Base-by-base conservation (phyloP, 1,139 yeast genomes). In the Eremothecium cymbalariae region DNA sequence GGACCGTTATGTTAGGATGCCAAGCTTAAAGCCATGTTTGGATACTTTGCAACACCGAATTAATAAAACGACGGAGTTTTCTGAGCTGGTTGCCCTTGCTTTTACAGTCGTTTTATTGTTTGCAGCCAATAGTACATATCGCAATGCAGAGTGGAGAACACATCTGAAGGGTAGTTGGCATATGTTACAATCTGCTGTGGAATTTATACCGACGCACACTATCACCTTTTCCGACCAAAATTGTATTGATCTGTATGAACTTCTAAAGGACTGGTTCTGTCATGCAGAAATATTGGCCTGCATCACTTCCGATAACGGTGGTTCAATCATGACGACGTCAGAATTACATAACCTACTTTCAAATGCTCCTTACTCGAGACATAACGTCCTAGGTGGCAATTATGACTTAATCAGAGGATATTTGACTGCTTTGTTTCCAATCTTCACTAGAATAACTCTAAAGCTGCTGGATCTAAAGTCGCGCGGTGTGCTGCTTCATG, bases 271-370 rank as follows among this genome's bases (percentile, higher is more conserved):
- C 17, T 22, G 28, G 21, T 39, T 41, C 14, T 34, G 41, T 22
- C 36, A 33, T 25, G 34, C 38, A 11, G 43, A 41, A 28, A 27
- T 37, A 6, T 24, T 38, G 20, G 40, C 42, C 7, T 33, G 37
- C 25, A 39, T 41, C 7, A 32, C 40, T 6, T 30, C 42, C 5
- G 44, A 41, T 24, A 38, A 39, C n/a, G 43, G 41, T 14, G 44
- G 44, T 14, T 34, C 33, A 4, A 20, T 41, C 2, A 25, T 26
- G 12, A 31, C 18, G 11, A 18, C 22, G 9, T 19, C 23, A 18
- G 39, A 34, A 6, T 27, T 41, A 13, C 24, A 37, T 7, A 16
- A 17, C 21, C 23, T 39, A 11, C 32, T 39, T 8, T 21, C 13
- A 8, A 17, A 33, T 8, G 37, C 37, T n/a, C 24, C 31, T 23